Evolutionary conservation across 441 rosid genomes (phyloP).

Genomic region (Erodium texanum): DNA sequence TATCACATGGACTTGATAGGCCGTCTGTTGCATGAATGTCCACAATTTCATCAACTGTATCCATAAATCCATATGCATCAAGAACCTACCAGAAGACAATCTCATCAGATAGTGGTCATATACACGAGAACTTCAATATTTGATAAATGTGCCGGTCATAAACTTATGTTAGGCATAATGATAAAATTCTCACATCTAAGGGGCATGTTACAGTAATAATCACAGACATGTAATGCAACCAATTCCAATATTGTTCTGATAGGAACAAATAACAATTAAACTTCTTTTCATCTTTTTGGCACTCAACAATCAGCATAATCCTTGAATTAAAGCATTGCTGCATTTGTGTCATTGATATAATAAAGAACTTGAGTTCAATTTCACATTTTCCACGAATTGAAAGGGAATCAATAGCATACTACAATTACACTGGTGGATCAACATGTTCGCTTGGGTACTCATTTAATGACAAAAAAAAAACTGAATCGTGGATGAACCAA

Average conservation of each 20-base stretch:
- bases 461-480: not conserved
- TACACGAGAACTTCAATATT: not conserved
- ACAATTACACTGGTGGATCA: not conserved
- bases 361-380: not conserved
- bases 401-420: not conserved
- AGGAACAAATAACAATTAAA: not conserved
- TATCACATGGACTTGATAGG: slow-evolving; percentile 32
- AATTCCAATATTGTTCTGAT: not conserved
- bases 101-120: slow-evolving; percentile 12
- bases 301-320: not conserved
- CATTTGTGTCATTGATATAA: not conserved
- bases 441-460: not conserved
- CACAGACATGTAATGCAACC: not conserved
- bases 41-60: slow-evolving; percentile 65
- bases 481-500: not conserved
- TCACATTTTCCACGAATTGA: not conserved
- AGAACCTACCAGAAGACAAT: slow-evolving; percentile 48
- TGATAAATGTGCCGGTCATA: slow-evolving; percentile 1
- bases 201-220: not conserved
- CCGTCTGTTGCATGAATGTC: slow-evolving; percentile 49
- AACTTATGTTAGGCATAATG: too few relatives aligned
- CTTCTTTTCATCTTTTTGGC: not conserved
- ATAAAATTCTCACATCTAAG: not conserved
- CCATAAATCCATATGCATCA: slow-evolving; percentile 69
- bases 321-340: not conserved